Percentiles rank a stretch among this genome's conserved stretches.
These are phyloP conservation scores for Quillaja saponaria DNA, from an alignment of 306 rosid genomes.

Conservation along the genomic window DNA sequence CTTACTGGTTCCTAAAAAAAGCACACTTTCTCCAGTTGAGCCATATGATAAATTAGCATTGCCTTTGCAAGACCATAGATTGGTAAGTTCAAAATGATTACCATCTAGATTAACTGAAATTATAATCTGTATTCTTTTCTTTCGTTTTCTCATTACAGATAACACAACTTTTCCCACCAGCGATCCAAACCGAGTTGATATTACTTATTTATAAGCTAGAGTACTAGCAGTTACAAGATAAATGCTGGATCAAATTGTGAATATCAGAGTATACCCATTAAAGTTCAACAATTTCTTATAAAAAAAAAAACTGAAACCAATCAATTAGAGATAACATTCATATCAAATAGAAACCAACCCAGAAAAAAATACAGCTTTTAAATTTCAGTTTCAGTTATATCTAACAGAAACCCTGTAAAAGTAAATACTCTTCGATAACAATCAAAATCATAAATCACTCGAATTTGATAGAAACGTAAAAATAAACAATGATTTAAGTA, in stretches of 20 bases:
- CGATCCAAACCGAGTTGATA: no score
- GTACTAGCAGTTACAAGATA: constrained; percentile 26
- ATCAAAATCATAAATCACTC: constrained; percentile 5
- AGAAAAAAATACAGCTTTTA: constrained; percentile 35
- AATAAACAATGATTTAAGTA: constrained; percentile 12
- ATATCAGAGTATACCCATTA: constrained; percentile 35
- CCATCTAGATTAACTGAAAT: constrained; percentile 13
- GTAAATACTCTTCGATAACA: constrained; percentile 23
- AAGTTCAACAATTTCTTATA: constrained; percentile 20
- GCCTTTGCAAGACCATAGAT: constrained; percentile 12
- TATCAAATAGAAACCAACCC: neutral
- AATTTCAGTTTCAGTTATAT: constrained; percentile 31
- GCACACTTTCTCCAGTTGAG: constrained; percentile 27
- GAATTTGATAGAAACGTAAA: constrained; percentile 31
- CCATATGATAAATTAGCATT: constrained; percentile 26
- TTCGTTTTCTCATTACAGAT: no score
- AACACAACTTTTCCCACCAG: constrained; percentile 14
- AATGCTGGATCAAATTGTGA: constrained; percentile 31
- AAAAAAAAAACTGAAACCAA: constrained; percentile 25
- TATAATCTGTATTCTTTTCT: constrained; percentile 16
- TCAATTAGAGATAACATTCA: constrained; percentile 19
- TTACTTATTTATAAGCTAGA: no score
- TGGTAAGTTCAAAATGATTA: constrained; percentile 15
- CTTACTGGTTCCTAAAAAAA: constrained; percentile 1
- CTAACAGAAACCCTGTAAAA: constrained; percentile 5